These are phyloP conservation scores for Lenwebbia sp. DNA, from an alignment of 345 rosid species.

Conservation along the genomic window DNA sequence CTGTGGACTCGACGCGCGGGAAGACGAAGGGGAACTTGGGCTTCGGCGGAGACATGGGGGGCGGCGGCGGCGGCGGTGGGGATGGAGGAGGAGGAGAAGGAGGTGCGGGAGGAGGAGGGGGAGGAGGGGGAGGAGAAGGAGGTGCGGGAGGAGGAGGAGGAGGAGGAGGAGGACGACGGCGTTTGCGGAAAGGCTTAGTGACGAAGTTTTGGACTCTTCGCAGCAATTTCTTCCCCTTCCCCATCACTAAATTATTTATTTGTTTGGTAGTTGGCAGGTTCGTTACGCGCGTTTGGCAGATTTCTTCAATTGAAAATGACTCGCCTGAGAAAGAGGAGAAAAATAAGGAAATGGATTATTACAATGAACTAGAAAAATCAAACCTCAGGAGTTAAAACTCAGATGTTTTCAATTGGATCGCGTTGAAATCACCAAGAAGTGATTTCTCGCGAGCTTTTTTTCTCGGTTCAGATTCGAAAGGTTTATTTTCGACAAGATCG, in stretches of 20 bases:
- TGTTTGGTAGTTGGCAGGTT: neutral
- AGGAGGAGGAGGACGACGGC: neutral
- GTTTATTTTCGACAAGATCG: neutral
- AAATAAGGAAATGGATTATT: neutral
- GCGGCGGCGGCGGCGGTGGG: neutral
- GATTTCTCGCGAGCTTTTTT: neutral
- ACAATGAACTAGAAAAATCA: neutral
- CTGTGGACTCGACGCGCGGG: conserved; percentile 47
- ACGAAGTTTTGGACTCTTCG: conserved; percentile 12
- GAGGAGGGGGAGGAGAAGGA: too few relatives aligned
- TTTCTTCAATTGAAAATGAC: neutral
- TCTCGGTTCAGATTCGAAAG: neutral
- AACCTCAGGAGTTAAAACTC: neutral
- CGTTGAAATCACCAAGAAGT: neutral
- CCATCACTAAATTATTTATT: neutral
- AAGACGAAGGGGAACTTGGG: conserved; percentile 42
- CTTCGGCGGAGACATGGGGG: conserved; percentile 17
- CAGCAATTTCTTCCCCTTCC: neutral
- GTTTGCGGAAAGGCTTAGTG: neutral
- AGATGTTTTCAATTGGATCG: neutral
- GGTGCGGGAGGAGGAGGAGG: neutral
- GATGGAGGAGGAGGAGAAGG: neutral
- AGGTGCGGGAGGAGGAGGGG: too few relatives aligned
- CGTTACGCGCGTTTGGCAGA: conserved; percentile 11
- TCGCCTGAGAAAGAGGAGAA: neutral